Evolutionary conservation across 805 yeast species (phyloP).

Genomic region (Schwanniomyces pseudopolymorphus): DNA sequence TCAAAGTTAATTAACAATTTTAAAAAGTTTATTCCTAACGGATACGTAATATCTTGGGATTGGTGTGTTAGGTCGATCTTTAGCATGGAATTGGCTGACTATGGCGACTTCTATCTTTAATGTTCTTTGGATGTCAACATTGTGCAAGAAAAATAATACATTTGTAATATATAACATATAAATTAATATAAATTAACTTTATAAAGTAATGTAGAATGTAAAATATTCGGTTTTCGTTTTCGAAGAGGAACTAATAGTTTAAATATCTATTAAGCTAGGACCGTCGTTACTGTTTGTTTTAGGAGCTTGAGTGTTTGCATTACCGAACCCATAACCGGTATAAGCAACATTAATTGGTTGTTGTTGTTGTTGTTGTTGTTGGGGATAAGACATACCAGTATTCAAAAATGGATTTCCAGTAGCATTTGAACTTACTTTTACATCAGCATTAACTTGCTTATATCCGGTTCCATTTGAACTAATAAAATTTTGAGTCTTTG

Average conservation of each 20-base stretch:
- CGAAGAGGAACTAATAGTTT: neutral
- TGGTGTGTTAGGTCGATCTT: slow-evolving; percentile 62
- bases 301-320: slow-evolving; percentile 47
- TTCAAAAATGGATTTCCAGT: slow-evolving; percentile 62
- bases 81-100: slow-evolving; percentile 35
- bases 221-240: neutral
- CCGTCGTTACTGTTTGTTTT: slow-evolving; percentile 33
- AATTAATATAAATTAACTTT: neutral
- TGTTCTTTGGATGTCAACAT: neutral
- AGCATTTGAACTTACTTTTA: slow-evolving; percentile 33
- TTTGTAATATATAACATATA: neutral
- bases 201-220: neutral
- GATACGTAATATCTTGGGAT: slow-evolving; percentile 55
- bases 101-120: slow-evolving; percentile 17
- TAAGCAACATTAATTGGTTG: slow-evolving; percentile 65
- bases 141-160: neutral
- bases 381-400: slow-evolving; percentile 52
- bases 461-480: slow-evolving; percentile 88
- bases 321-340: slow-evolving; percentile 95
- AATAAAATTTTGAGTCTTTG: slow-evolving; percentile 75
- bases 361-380: slow-evolving; percentile 18
- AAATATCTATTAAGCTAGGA: slow-evolving; percentile 49
- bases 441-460: slow-evolving; percentile 43
- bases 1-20: slow-evolving; percentile 22
- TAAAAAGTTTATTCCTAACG: slow-evolving; percentile 12